These are phyloP conservation scores for Asterophora lycoperdoides DNA, from an alignment of 768 basidiomycete species.

Conservation along the genomic window DNA sequence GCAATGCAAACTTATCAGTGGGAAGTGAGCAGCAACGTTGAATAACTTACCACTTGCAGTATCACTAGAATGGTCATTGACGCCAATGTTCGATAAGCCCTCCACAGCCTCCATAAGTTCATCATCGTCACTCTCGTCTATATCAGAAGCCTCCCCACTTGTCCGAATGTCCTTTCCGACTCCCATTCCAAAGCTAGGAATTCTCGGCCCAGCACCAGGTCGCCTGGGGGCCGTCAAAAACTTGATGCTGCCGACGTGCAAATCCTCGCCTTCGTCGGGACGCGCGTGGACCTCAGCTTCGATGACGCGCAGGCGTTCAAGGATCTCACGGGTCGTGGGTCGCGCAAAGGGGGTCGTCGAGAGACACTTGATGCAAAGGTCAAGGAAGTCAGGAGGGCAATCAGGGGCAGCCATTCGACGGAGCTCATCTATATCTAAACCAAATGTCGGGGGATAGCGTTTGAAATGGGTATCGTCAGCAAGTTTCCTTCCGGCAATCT, in stretches of 20 bases:
- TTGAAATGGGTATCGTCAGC: constrained; percentile 80
- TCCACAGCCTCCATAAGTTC: constrained; percentile 63
- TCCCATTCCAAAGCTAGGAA: constrained; percentile 82
- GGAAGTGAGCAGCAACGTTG: not conserved
- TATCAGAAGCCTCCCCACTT: constrained; percentile 29
- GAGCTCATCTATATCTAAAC: constrained; percentile 73
- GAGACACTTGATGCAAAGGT: constrained; percentile 77
- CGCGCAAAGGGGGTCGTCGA: constrained; percentile 58
- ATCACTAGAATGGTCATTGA: constrained; percentile 46
- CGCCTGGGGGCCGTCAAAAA: constrained; percentile 71
- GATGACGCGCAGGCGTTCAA: constrained; percentile 74
- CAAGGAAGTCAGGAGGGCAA: constrained; percentile 75
- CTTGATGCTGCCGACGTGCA: constrained; percentile 82
- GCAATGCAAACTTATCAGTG: constrained; percentile 12
- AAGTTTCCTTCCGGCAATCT: constrained; percentile 80
- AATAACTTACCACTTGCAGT: constrained; percentile 35
- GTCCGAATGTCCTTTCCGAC: constrained; percentile 56
- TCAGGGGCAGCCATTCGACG: constrained; percentile 59
- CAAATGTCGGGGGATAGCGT: constrained; percentile 75
- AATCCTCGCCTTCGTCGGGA: constrained; percentile 58
- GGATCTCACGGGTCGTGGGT: constrained; percentile 73
- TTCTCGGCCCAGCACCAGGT: constrained; percentile 58
- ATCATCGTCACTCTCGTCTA: constrained; percentile 66
- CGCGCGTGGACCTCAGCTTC: constrained; percentile 79
- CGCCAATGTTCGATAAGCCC: constrained; percentile 46